A percentile compares a stretch with the other conserved stretches of the same genome.
These are phyloP conservation scores for Yamadazyma sp. DNA, from an alignment of 1,139 yeast genomes.

Conservation along the genomic window DNA sequence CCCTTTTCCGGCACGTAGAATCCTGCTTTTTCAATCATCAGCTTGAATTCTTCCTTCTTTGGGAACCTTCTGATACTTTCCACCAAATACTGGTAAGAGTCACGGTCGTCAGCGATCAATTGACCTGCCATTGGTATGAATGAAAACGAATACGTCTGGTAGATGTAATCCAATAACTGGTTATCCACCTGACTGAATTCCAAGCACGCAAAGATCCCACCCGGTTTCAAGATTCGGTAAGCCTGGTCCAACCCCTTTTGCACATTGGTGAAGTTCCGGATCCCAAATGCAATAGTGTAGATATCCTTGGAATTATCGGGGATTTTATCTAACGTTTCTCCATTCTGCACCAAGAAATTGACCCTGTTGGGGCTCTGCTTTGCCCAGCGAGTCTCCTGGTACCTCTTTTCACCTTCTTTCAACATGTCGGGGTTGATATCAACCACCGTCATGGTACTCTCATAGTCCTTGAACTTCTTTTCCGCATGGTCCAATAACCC, in stretches of 20 bases:
- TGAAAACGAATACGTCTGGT: slow-evolving; percentile 87
- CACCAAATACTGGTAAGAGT: slow-evolving; percentile 91
- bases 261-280: slow-evolving; percentile 91
- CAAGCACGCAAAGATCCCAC: slow-evolving; percentile 95
- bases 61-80: slow-evolving; percentile 94
- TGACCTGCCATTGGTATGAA: slow-evolving; percentile 94
- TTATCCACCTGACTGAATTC: slow-evolving; percentile 93
- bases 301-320: slow-evolving; percentile 89
- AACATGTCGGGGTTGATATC: slow-evolving; percentile 97
- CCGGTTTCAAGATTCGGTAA: slow-evolving; percentile 88
- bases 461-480: slow-evolving; percentile 68
- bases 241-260: slow-evolving; percentile 94
- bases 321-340: slow-evolving; percentile 82
- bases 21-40: slow-evolving; percentile 94
- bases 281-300: slow-evolving; percentile 96
- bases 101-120: slow-evolving; percentile 89
- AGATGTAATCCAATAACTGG: slow-evolving; percentile 68
- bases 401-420: slow-evolving; percentile 83
- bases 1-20: slow-evolving; percentile 85
- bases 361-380: slow-evolving; percentile 62
- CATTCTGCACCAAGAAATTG: slow-evolving; percentile 84
- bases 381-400: slow-evolving; percentile 48
- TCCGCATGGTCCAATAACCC: slow-evolving; percentile 92
- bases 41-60: slow-evolving; percentile 83
- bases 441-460: slow-evolving; percentile 83